Percentiles rank a stretch among this genome's conserved stretches.
These are phyloP conservation scores for Aspergillus tubingensis DNA, from an alignment of 2,329 filamentous ascomycete species.

Conservation along the genomic window DNA sequence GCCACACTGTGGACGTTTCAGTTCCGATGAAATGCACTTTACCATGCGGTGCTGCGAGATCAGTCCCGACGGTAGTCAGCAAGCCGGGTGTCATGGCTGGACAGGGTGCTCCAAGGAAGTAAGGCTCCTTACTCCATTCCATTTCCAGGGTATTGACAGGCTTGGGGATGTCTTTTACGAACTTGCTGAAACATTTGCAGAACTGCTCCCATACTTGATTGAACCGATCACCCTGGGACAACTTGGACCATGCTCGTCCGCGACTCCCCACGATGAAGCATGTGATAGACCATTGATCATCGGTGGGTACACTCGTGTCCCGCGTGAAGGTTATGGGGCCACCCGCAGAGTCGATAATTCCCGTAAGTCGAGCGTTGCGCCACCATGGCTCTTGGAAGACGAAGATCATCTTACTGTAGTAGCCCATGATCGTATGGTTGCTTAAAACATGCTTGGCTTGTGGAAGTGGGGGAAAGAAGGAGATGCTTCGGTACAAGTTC, in stretches of 20 bases:
- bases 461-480: constrained; percentile 52
- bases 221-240: constrained; percentile 11
- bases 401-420: constrained; percentile 55
- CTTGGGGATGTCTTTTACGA: not conserved
- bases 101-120: constrained; percentile 43
- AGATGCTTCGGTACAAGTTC: constrained; percentile 49
- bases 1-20: not conserved
- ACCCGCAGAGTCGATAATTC: constrained; percentile 46
- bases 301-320: constrained; percentile 43
- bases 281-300: constrained; percentile 36
- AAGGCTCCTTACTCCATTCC: constrained; percentile 46
- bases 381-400: constrained; percentile 50
- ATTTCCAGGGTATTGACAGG: constrained; percentile 16
- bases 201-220: constrained; percentile 11
- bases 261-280: constrained; percentile 44
- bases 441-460: constrained; percentile 39
- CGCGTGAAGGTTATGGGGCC: constrained; percentile 51
- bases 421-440: constrained; percentile 44
- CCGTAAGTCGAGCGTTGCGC: constrained; percentile 47
- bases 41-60: not conserved
- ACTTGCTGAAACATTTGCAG: not conserved
- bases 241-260: constrained; percentile 35
- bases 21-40: not conserved
- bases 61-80: not conserved
- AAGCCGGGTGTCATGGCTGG: constrained; percentile 17